Evolutionary conservation across 805 yeast genomes (phyloP).

Genomic region (Candida quercuum): DNA sequence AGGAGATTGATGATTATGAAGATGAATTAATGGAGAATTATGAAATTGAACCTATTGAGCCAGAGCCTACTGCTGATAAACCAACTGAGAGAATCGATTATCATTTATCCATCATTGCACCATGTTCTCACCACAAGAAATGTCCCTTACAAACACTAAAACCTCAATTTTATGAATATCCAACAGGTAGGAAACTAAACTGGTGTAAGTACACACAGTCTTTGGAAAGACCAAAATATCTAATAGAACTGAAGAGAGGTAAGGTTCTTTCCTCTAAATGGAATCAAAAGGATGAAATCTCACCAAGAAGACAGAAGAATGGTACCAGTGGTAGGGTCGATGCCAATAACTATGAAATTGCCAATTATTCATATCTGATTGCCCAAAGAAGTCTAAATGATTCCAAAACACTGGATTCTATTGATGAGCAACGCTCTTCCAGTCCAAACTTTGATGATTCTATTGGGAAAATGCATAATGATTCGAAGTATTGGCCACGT

Average conservation of each 20-base stretch:
- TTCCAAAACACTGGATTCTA: conserved; percentile 31
- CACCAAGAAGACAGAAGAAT: conserved; percentile 47
- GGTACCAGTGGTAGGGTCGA: conserved; percentile 66
- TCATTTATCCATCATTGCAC: conserved; percentile 71
- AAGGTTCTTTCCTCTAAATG: conserved; percentile 66
- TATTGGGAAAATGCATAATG: conserved; percentile 22
- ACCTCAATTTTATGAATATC: conserved; percentile 55
- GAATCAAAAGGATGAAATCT: conserved; percentile 37
- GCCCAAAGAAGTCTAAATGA: conserved; percentile 54
- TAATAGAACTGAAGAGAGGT: conserved; percentile 85
- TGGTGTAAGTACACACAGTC: conserved; percentile 75
- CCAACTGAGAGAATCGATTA: conserved; percentile 21
- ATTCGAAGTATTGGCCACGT: conserved; percentile 58
- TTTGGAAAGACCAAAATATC: conserved; percentile 71
- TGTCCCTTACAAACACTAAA: conserved; percentile 84
- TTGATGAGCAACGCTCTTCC: conserved; percentile 35
- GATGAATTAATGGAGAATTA: conserved; percentile 16
- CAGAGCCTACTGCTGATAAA: conserved; percentile 12
- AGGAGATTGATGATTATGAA: conserved; percentile 11
- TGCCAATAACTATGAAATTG: conserved; percentile 64
- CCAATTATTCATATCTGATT: conserved; percentile 70
- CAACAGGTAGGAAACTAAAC: conserved; percentile 53
- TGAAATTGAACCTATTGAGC: conserved; percentile 30
- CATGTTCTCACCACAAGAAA: conserved; percentile 81
- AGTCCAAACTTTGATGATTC: conserved; percentile 20